phyloP scores from a whole-genome alignment of 148 eudicot genomes.

The Rhododendron kiyosumense region DNA sequence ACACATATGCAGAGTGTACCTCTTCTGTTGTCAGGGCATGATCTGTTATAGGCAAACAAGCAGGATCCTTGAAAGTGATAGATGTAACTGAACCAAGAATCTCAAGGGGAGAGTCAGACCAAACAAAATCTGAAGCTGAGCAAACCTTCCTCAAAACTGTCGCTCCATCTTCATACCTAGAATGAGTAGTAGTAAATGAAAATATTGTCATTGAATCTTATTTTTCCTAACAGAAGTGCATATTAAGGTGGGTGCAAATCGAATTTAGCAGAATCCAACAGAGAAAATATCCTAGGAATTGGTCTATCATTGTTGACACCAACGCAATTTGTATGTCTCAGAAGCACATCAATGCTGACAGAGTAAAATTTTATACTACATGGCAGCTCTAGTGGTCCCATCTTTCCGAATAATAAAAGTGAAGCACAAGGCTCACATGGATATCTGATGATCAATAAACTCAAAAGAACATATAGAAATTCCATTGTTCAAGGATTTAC shows the following conservation, averaged over 20 bases:
- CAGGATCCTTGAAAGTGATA: slow-evolving; percentile 59
- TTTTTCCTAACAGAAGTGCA: not conserved
- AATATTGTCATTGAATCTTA: not conserved
- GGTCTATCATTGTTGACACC: not conserved
- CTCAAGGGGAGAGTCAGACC: slow-evolving; percentile 67
- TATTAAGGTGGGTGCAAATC: not conserved
- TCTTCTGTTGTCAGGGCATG: slow-evolving; percentile 74
- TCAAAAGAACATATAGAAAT: not conserved
- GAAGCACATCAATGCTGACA: not conserved
- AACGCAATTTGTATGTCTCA: not conserved
- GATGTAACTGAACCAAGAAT: slow-evolving; percentile 73
- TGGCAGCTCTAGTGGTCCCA: not conserved
- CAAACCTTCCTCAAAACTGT: slow-evolving; percentile 63
- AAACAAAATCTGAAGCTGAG: slow-evolving; percentile 73
- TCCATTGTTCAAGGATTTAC: slow-evolving; percentile 27
- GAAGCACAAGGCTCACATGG: not conserved
- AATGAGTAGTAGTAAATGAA: slow-evolving; percentile 1
- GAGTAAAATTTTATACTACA: not conserved
- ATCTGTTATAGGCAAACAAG: slow-evolving; percentile 54
- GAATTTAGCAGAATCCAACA: not conserved
- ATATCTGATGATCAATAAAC: not conserved
- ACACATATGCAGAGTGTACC: slow-evolving; percentile 30
- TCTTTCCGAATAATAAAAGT: not conserved
- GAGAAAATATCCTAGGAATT: not conserved
- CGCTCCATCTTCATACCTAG: slow-evolving; percentile 72